Conservation (phyloP, 331 rosid species). For the Acacia concinna region DNA sequence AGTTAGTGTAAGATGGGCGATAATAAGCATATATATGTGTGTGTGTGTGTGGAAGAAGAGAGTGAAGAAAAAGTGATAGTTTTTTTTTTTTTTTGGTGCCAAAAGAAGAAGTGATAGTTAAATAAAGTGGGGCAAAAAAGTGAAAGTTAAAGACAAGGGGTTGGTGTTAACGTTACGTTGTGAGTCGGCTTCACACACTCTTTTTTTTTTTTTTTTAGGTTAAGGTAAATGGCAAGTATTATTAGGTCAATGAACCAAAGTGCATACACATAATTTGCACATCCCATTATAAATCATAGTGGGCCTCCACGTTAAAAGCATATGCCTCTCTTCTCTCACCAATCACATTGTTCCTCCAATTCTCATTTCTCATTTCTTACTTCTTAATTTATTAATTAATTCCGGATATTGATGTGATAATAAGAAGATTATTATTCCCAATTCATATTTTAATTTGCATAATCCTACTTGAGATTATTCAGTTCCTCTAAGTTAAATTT, state of each 20-base stretch:
- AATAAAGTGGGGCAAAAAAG: neutral
- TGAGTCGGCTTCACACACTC: slow-evolving; percentile 37
- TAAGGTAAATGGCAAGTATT: neutral
- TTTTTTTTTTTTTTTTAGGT: neutral
- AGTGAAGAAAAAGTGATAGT: neutral
- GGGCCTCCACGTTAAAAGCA: slow-evolving; percentile 57
- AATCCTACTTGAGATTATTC: neutral
- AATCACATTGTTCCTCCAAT: neutral
- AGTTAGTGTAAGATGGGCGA: neutral
- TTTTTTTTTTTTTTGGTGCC: too few species aligned
- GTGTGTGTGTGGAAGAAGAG: too few species aligned
- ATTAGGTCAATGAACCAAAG: slow-evolving; percentile 27
- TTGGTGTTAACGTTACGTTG: slow-evolving; percentile 36
- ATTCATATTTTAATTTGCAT: neutral
- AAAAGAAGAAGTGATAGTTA: neutral
- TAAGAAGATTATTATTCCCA: neutral
- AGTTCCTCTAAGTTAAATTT: neutral
- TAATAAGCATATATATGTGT: neutral
- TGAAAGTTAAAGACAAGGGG: slow-evolving; percentile 23
- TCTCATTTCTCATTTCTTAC: neutral
- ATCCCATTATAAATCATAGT: slow-evolving; percentile 45
- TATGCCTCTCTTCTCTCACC: slow-evolving; percentile 14
- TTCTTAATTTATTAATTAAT: too few species aligned
- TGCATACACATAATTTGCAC: slow-evolving; percentile 34
- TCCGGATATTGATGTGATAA: too few species aligned